Base-by-base conservation (phyloP, 1,284 basidiomycete species). In the Puccinia novopanici region DNA sequence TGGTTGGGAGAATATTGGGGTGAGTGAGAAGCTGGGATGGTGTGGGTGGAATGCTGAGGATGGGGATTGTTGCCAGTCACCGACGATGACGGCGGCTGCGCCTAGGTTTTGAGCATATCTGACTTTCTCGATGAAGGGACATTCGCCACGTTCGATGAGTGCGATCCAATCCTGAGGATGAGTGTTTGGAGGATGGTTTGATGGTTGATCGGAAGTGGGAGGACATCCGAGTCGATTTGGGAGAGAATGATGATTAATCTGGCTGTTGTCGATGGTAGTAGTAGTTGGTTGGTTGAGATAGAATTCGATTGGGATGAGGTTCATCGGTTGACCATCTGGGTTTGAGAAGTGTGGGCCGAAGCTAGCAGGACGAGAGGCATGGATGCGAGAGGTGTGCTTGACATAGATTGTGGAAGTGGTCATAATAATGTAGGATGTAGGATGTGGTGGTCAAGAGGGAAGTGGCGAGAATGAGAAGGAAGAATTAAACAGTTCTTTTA, bases 51-150 rank as follows among this genome's bases (percentile, higher is more conserved):
- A 63, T 10, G 45, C 19, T 4, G 48, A 40, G 19, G 40, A 30
- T 30, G 63, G 42, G 13, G 75, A 61, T 48, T 79, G 82, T 19
- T 65, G 63, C 65, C 80, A 89, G 70, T 94, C 94, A 61, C 94
- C 94, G 0, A 97, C 92, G n/a, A 96, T 90, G 37, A 95, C 91
- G 0, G 91, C 93, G 82, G 88, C 89, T 0, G 94, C 93, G n/a
- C 93, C 94, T 15, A 93, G 87, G 59, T 89, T 87, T 85, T 95
- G 92, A 0, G 93, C 93, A 83, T 92, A 91, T 70, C 92, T 87
- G 80, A 89, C 92, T 87, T 97, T 97, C 83, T 90, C 91, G 17
- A 92, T 91, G 85, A 97, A 97, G 76, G 93, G 90, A 84, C 94
- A 97, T 68, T 89, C 87, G 0, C 94, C 94, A 67, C 94, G 88